Evolutionary conservation across 2,329 filamentous ascomycete species (phyloP).

Genomic region (Fonsecaea erecta): DNA sequence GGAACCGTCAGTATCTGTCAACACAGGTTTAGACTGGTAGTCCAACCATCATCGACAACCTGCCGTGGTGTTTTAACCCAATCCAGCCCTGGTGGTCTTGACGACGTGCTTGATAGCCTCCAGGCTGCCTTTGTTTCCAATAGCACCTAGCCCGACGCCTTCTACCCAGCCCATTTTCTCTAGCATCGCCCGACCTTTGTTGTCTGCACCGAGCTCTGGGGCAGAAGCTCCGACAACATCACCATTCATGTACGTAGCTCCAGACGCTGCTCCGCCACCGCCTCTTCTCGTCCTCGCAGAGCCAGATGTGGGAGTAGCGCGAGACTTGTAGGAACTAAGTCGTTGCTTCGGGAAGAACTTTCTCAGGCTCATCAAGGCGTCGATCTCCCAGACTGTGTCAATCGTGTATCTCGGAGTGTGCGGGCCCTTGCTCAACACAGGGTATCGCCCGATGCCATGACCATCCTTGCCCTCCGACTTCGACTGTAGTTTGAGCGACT

Average conservation of each 20-base stretch:
- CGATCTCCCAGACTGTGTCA: constrained; percentile 55
- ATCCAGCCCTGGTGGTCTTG: constrained; percentile 80
- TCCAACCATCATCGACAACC: not conserved
- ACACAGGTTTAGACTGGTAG: not conserved
- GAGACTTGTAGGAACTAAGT: constrained; percentile 19
- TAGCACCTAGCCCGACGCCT: constrained; percentile 80
- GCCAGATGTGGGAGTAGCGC: constrained; percentile 29
- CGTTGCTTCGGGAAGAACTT: constrained; percentile 36
- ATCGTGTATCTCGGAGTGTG: constrained; percentile 67
- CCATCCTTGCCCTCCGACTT: constrained; percentile 80
- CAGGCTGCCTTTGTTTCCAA: constrained; percentile 85
- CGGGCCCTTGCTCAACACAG: constrained; percentile 74
- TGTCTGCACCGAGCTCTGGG: constrained; percentile 79
- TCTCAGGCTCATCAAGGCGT: constrained; percentile 37
- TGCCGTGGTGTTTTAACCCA: constrained; percentile 59
- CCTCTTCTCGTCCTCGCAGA: constrained; percentile 40
- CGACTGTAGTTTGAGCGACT: constrained; percentile 76
- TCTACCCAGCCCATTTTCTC: constrained; percentile 97
- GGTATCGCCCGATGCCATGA: constrained; percentile 71
- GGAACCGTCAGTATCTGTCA: not conserved
- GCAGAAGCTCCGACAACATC: constrained; percentile 85
- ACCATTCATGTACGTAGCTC: constrained; percentile 73
- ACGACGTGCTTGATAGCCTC: constrained; percentile 85
- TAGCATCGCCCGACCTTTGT: constrained; percentile 82
- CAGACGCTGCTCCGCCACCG: constrained; percentile 48